phyloP scores from a whole-genome alignment of 352 stramenopile species.

The Pythium volutum region DNA sequence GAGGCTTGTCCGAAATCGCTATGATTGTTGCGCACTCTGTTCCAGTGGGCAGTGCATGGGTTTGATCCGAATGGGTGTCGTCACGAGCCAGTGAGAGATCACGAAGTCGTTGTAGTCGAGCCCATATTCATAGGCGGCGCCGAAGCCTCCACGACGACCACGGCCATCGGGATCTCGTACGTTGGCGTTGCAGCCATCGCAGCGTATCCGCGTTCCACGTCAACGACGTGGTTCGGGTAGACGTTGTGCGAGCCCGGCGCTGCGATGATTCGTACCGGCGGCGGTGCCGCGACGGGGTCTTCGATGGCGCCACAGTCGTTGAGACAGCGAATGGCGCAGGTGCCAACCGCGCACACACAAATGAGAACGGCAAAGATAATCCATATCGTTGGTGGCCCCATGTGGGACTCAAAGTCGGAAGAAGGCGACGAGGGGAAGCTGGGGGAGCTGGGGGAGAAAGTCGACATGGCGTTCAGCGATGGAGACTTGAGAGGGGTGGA shows the following conservation, averaged over 20 bases:
- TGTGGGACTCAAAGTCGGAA: neutral
- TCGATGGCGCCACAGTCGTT: neutral
- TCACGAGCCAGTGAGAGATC: too few species aligned
- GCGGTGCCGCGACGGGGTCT: neutral
- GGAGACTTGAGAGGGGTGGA: neutral
- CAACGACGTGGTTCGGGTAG: conserved; percentile 6
- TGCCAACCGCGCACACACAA: neutral
- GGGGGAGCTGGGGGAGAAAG: neutral
- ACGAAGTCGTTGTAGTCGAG: neutral
- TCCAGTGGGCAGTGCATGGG: too few species aligned
- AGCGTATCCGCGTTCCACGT: neutral
- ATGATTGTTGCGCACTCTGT: too few species aligned
- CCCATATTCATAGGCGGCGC: neutral
- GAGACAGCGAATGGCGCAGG: neutral
- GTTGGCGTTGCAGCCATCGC: neutral
- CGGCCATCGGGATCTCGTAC: neutral
- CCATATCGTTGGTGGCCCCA: conserved; percentile 3
- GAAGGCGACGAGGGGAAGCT: neutral
- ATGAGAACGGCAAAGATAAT: conserved; percentile 8
- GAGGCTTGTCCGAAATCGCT: too few species aligned
- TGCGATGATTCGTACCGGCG: conserved; percentile 2
- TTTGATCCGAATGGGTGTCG: too few species aligned
- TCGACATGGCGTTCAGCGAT: neutral
- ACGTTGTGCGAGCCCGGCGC: neutral
- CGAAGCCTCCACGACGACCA: neutral